Base-by-base conservation (phyloP, 1,284 basidiomycete species). In the Anthracocystis setariae region DNA sequence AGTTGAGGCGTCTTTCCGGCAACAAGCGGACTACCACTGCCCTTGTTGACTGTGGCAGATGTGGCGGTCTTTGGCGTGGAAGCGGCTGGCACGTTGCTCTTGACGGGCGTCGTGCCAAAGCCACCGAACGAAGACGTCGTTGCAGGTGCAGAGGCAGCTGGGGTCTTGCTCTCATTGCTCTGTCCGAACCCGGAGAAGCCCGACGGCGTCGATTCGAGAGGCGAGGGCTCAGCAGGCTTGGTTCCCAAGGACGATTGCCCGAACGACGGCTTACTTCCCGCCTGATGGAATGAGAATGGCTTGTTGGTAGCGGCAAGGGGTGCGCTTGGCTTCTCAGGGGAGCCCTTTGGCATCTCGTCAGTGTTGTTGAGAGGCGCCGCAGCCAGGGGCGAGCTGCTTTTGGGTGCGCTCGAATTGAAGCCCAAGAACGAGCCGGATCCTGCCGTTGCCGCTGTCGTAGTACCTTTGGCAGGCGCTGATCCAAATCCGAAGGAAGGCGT, bases 361-460 rank as follows among this genome's bases (percentile, higher is more conserved):
- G 56, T 63, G 50, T 60, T 65, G 47, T 58, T 74, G 38, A 75
- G 27, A 21, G 74, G 74, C 12, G 74, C 50, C 20, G 52, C 56
- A n/a, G 74, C 50, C 9, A 76, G 59, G 13, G 74, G 74, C 15
- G 74, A 76, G 55, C 74, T 76, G 51, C 64, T 73, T 27, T 64
- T 59, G 1, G 74, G 74, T 9, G 69, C 68, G 25, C 68, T 64
- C 18, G 68, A 65, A 37, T 55, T 74, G 59, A 76, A 73, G 27
- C 66, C 62, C 4, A 63, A 29, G 63, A 74, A 74, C 1, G 63
- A 61, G 25, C 55, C 52, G 4, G 32, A 43, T 1, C 29, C 21
- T 3, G 52, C 29, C 35, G 49, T 33, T 23, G 58, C 45, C 3
- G 49, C 18, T 0, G 53, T 25, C 7, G 48, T 20, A 4, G 39